Base-by-base conservation (phyloP, 2,329 filamentous ascomycete genomes). In the Cladosporium sp. region DNA sequence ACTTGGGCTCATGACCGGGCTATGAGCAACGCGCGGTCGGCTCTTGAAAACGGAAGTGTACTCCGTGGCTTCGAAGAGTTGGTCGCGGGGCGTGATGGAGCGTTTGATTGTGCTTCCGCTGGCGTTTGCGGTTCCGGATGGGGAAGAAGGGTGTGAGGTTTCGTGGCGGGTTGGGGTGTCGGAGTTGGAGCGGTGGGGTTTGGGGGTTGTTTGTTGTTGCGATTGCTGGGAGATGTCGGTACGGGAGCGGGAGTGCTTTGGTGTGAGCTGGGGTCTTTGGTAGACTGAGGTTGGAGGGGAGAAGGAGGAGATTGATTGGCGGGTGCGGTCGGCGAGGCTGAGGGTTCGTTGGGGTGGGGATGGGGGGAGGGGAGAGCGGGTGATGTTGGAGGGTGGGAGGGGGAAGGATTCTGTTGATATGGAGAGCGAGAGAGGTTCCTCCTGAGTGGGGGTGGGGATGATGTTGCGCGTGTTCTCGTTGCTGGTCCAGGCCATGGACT, bases 41-140 rank as follows among this genome's bases (percentile, higher is more conserved):
- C 87, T 91, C 69, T 84, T 88, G 66, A 96, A 96, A 1, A 95
- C 84, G 20, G 84, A 85, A 52, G 86, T 85, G 66, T 89, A 86
- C 53, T 94, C 88, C 3, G 78, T 75, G 49, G 84, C 78, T 13
- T 77, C 77, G 22, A 95, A 83, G 35, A 95, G 69, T 55, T 84
- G 79, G 61, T 92, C 85, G 0, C 78, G 75, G 7, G 86, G 76
- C 1, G 82, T 75, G 3, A 73, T 69, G 18, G 67, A 69, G 53
- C 70, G 55, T 53, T 50, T 38, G 18, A 12, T 32, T 9, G 20
- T 13, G 15, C 22, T 50, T 12, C 20, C 38, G 3, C 5, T 12
- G 15, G n/a, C 15, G 38, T 40, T n/a, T 32, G 12, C 30, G n/a
- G n/a, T n/a, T n/a, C n/a, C n/a, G n/a, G n/a, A n/a, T n/a, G n/a